Conservation (phyloP, 2,329 filamentous ascomycete species). For the Calonectria crousiana region DNA sequence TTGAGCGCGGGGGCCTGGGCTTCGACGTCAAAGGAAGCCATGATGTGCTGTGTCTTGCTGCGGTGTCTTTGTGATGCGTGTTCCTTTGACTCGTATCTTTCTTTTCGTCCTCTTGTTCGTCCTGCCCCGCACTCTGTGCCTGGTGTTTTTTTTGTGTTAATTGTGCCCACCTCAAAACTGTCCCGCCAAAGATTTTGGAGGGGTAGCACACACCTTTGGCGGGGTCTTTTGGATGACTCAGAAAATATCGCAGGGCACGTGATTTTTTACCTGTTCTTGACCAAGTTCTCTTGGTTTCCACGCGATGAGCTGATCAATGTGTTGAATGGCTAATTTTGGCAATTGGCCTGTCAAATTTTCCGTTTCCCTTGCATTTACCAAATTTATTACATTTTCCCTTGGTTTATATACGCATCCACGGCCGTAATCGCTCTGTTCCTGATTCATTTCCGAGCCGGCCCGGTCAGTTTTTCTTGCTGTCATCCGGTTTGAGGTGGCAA, state of each 20-base stretch:
- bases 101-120: neutral
- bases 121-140: slow-evolving; percentile 16
- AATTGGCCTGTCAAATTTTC: neutral
- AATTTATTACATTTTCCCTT: neutral
- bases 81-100: neutral
- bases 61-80: neutral
- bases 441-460: slow-evolving; percentile 7
- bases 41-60: slow-evolving; percentile 22
- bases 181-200: slow-evolving; percentile 19
- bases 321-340: neutral
- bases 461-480: neutral
- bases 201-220: slow-evolving; percentile 14
- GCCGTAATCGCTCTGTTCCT: neutral
- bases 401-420: neutral
- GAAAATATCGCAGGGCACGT: slow-evolving; percentile 16
- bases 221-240: slow-evolving; percentile 24
- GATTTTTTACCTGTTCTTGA: neutral
- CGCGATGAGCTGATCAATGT: neutral
- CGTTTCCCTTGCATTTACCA: neutral
- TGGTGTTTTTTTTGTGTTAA: slow-evolving; percentile 10
- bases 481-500: slow-evolving; percentile 11
- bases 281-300: neutral
- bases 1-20: slow-evolving; percentile 41
- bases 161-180: slow-evolving; percentile 20
- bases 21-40: slow-evolving; percentile 44